Percentiles rank a stretch among this genome's conserved stretches.
Conservation (phyloP, 805 yeast species). For the Saccharomycopsis sp. region DNA sequence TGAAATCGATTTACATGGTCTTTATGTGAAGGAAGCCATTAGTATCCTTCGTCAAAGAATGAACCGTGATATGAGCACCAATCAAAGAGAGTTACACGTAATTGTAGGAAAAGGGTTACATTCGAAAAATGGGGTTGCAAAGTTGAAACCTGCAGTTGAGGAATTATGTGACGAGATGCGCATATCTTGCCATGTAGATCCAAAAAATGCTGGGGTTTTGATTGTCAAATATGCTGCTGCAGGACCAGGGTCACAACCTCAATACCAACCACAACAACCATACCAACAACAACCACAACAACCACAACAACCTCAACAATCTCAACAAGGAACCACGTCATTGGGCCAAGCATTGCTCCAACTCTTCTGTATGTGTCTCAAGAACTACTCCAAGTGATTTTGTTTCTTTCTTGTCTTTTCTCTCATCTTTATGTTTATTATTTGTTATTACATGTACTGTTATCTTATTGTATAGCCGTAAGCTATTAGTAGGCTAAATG, state of each 20-base stretch:
- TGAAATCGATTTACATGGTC: slow-evolving; percentile 91
- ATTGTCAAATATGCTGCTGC: slow-evolving; percentile 36
- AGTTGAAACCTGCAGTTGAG: slow-evolving; percentile 85
- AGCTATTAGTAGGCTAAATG: too few relatives aligned
- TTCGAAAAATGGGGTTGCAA: slow-evolving; percentile 74
- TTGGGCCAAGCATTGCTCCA: slow-evolving; percentile 24
- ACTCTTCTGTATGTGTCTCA: slow-evolving; percentile 32
- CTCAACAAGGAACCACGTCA: slow-evolving; percentile 22
- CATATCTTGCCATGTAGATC: slow-evolving; percentile 55
- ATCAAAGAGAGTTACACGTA: slow-evolving; percentile 61
- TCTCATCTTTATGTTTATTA: neutral
- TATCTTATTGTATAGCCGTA: too few relatives aligned
- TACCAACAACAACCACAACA: slow-evolving; percentile 25
- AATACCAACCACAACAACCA: slow-evolving; percentile 20
- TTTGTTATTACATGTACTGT: neutral
- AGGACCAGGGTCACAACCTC: slow-evolving; percentile 10
- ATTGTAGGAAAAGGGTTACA: slow-evolving; percentile 94
- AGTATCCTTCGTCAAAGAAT: slow-evolving; percentile 69
- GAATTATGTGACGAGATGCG: slow-evolving; percentile 62
- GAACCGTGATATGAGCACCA: slow-evolving; percentile 50
- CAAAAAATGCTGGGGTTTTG: slow-evolving; percentile 74
- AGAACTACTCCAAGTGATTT: slow-evolving; percentile 22
- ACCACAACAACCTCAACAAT: slow-evolving; percentile 25
- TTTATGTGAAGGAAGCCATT: slow-evolving; percentile 83
- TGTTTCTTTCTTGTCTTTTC: neutral